Base-by-base conservation (phyloP, 495 filamentous ascomycete species). In the Annulohypoxylon stygium region DNA sequence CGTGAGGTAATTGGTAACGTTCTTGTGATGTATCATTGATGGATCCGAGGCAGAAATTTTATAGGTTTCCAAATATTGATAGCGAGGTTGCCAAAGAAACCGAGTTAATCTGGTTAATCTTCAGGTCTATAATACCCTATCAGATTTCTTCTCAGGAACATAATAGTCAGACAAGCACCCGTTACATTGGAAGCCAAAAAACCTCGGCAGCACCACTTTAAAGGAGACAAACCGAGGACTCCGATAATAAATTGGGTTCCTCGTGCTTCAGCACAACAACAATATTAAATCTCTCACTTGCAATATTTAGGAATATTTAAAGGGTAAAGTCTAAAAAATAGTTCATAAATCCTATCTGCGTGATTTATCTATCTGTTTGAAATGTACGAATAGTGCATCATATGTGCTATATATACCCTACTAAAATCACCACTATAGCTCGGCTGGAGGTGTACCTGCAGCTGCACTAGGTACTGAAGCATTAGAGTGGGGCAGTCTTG, bases 181-280 rank as follows among this genome's bases (percentile, higher is more conserved):
- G 26, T 60, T 41, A 41, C 57, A 33, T 34, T 33, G 6, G 33
- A 14, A 36, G 20, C 16, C 4, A 36, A 20, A n/a, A 60, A 65
- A 36, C 68, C 68, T 45, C 37, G 68, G 68, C 54, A 70, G 59
- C 4, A 14, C 61, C 34, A 43, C 68, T 61, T 53, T 59, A 61
- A 53, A 59, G 65, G 50, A 51, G 68, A 53, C 68, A 70, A 60
- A 51, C 39, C 60, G 57, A 45, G 48, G 26, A 57, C 53, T 37
- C 33, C 1, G 30, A 36, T 37, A 16, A 55, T 34, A 55, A 16
- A 43, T 4, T n/a, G 12, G 12, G 39, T 14, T 43, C 39, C 25
- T 55, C 48, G 48, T 47, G 43, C 43, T 20, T 20, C n/a, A 47
- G 0, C 43, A 47, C 4, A 47, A 9, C 43, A 16, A 20, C 16